Evolutionary conservation across 208 protist species (phyloP).

Genomic region (Entamoeba invadens): DNA sequence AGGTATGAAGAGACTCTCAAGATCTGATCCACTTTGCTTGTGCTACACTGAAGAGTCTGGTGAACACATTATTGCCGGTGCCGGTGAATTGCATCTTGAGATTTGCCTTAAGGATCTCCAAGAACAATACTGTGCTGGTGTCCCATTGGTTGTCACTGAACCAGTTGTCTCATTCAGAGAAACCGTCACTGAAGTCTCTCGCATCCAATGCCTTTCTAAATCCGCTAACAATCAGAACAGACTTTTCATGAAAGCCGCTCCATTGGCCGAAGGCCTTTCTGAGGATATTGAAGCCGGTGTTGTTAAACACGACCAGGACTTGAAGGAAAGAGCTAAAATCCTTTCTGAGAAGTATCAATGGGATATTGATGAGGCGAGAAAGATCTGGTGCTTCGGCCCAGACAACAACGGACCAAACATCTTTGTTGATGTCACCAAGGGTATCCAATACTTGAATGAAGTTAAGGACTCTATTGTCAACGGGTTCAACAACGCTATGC

Average conservation of each 20-base stretch:
- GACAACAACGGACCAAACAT: slow-evolving; percentile 80
- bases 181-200: slow-evolving; percentile 65
- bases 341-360: slow-evolving; percentile 68
- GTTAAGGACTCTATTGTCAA: slow-evolving; percentile 81
- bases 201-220: slow-evolving; percentile 58
- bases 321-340: slow-evolving; percentile 62
- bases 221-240: slow-evolving; percentile 98
- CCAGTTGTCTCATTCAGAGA: slow-evolving; percentile 94
- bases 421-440: slow-evolving; percentile 83
- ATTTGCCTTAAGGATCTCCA: slow-evolving; percentile 96
- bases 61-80: slow-evolving; percentile 94
- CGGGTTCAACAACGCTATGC: slow-evolving; percentile 77
- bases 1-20: slow-evolving; percentile 83
- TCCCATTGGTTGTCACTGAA: slow-evolving; percentile 71
- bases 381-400: slow-evolving; percentile 94
- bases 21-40: slow-evolving; percentile 79
- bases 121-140: slow-evolving; percentile 77
- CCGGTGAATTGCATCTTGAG: slow-evolving; percentile 95
- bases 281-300: slow-evolving; percentile 71
- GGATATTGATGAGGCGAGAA: slow-evolving; percentile 69
- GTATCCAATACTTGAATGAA: slow-evolving; percentile 90
- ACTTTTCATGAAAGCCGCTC: slow-evolving; percentile 71
- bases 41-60: slow-evolving; percentile 77
- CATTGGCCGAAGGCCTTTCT: slow-evolving; percentile 65
- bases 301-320: slow-evolving; percentile 61